Evolutionary conservation across 1,284 basidiomycete genomes (phyloP).

Genomic region (Laetiporus sulphureus): DNA sequence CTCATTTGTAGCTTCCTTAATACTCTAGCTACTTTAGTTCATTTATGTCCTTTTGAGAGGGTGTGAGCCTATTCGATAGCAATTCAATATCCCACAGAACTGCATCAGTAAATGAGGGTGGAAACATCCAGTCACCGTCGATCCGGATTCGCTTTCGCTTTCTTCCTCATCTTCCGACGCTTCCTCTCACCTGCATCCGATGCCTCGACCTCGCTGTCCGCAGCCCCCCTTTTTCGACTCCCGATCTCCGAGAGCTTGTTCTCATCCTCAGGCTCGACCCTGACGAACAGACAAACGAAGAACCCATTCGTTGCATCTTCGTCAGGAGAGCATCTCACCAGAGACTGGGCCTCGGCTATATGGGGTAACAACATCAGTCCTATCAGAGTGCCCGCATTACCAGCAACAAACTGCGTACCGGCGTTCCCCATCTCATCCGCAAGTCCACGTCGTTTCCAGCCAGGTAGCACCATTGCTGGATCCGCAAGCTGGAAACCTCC

Average conservation of each 20-base stretch:
- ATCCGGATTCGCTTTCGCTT: slow-evolving; percentile 11
- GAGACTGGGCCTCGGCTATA: slow-evolving; percentile 53
- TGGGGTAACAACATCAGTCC: too few species aligned
- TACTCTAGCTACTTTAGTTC: too few species aligned
- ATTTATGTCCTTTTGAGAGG: too few species aligned
- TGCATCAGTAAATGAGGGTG: not conserved
- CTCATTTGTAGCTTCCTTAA: too few species aligned
- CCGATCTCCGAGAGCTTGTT: slow-evolving; percentile 2
- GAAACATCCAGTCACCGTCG: not conserved
- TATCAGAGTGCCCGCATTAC: too few species aligned
- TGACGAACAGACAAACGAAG: slow-evolving; percentile 85
- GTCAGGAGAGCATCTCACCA: slow-evolving; percentile 81
- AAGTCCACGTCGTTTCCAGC: slow-evolving; percentile 76
- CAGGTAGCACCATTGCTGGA: slow-evolving; percentile 58
- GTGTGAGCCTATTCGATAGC: not conserved
- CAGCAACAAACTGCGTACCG: slow-evolving; percentile 36
- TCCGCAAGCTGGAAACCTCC: slow-evolving; percentile 66
- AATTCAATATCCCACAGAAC: not conserved
- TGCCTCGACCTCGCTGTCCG: slow-evolving; percentile 4
- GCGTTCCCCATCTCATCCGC: slow-evolving; percentile 49
- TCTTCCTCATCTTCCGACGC: slow-evolving; percentile 20
- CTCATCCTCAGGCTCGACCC: slow-evolving; percentile 11
- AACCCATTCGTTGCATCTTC: slow-evolving; percentile 92
- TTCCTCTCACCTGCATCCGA: slow-evolving; percentile 10
- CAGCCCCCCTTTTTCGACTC: not conserved